Percentiles rank a stretch among this genome's conserved stretches.
These are phyloP conservation scores for Saturnispora halmiae DNA, from an alignment of 805 yeast genomes.

Conservation along the genomic window DNA sequence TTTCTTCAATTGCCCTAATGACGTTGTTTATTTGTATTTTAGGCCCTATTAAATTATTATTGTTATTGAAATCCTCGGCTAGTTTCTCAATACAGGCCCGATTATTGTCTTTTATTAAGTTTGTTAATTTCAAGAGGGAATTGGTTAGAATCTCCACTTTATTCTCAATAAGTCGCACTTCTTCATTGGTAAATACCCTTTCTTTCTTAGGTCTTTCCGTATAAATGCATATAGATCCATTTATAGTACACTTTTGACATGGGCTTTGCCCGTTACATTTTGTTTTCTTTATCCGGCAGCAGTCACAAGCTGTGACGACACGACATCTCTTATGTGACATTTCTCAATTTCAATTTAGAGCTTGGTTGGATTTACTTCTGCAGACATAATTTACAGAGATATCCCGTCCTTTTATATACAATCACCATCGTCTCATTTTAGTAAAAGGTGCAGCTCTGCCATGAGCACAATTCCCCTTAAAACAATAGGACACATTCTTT, in stretches of 20 bases:
- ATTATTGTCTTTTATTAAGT: neutral
- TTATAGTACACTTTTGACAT: slow-evolving; percentile 43
- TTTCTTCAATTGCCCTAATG: neutral
- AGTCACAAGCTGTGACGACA: slow-evolving; percentile 55
- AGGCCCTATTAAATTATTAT: neutral
- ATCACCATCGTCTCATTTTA: neutral
- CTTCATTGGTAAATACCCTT: neutral
- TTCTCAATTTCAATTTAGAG: neutral
- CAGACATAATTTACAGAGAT: too few species aligned
- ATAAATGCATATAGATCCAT: slow-evolving; percentile 49
- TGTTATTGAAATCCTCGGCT: neutral
- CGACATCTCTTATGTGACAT: slow-evolving; percentile 18
- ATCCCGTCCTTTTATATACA: neutral
- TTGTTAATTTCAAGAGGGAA: neutral
- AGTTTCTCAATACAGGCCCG: neutral
- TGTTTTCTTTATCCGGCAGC: slow-evolving; percentile 51
- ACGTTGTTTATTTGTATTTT: neutral
- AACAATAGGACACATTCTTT: too few species aligned
- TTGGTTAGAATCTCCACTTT: neutral
- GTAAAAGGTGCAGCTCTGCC: neutral
- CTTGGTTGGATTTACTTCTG: neutral
- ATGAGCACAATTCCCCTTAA: neutral
- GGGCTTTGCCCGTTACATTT: slow-evolving; percentile 55
- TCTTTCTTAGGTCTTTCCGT: slow-evolving; percentile 38
- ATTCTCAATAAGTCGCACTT: slow-evolving; percentile 1